Percentiles rank a stretch among this genome's conserved stretches.
phyloP scores from a whole-genome alignment of 768 basidiomycete species.

The Cyathus striatus region DNA sequence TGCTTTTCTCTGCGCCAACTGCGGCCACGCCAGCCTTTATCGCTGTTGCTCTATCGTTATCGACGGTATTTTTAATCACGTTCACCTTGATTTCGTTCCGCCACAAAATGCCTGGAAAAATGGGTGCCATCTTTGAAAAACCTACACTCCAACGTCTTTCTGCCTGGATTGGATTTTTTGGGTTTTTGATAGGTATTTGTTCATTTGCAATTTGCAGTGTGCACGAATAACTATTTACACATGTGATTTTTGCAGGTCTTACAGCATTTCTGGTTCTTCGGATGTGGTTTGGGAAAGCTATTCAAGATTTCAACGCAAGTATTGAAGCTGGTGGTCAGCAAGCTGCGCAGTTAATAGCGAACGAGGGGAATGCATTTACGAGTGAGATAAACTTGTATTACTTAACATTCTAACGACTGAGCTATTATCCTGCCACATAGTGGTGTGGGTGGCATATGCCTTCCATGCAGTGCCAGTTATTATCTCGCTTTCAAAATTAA shows the following conservation, averaged over 20 bases:
- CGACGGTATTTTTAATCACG: constrained; percentile 57
- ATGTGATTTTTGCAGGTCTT: constrained; percentile 37
- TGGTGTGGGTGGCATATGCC: constrained; percentile 76
- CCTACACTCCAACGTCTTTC: constrained; percentile 53
- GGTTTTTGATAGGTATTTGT: constrained; percentile 62
- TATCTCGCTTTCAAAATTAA: constrained; percentile 61
- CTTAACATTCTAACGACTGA: neutral
- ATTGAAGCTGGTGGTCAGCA: constrained; percentile 46
- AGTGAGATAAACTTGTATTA: constrained; percentile 58
- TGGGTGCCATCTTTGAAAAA: constrained; percentile 44
- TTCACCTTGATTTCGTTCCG: constrained; percentile 66
- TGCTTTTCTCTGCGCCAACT: constrained; percentile 55
- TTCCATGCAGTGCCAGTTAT: constrained; percentile 71
- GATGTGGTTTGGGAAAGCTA: constrained; percentile 80
- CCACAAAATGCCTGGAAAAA: constrained; percentile 52
- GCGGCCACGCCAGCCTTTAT: constrained; percentile 60
- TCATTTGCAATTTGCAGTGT: neutral
- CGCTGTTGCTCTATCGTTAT: constrained; percentile 52
- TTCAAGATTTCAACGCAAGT: constrained; percentile 68
- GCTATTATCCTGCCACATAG: constrained; percentile 24
- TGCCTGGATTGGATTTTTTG: constrained; percentile 73
- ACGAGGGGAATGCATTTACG: constrained; percentile 66
- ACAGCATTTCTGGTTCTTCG: constrained; percentile 66
- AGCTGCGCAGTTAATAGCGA: constrained; percentile 58
- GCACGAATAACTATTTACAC: neutral